Conservation (phyloP, 2,329 filamentous ascomycete species). For the Penicillium sp. region DNA sequence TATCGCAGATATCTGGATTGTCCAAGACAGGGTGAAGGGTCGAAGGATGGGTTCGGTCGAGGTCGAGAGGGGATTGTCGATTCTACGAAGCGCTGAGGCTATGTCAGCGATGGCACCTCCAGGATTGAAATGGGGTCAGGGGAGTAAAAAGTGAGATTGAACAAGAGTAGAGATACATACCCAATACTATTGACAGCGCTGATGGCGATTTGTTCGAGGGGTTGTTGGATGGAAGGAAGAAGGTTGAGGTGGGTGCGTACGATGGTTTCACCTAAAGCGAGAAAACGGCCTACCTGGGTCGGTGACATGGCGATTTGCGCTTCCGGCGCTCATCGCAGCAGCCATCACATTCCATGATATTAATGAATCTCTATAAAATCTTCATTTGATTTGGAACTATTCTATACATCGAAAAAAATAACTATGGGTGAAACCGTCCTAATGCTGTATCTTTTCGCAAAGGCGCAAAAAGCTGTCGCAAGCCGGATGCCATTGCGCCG, state of each 20-base stretch:
- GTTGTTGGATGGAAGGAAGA: constrained; percentile 22
- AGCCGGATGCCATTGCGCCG: constrained; percentile 25
- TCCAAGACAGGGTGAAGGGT: constrained; percentile 19
- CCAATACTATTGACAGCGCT: constrained; percentile 4
- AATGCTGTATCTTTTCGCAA: constrained; percentile 17
- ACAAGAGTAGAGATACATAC: constrained; percentile 18
- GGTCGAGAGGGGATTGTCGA: constrained; percentile 28
- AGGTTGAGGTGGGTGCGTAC: constrained; percentile 33
- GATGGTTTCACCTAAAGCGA: constrained; percentile 45
- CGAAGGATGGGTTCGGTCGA: constrained; percentile 23
- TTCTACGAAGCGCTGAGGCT: constrained; percentile 39
- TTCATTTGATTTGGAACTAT: background rate
- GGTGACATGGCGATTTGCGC: constrained; percentile 34
- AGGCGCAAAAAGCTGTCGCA: constrained; percentile 28
- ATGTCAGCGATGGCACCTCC: constrained; percentile 41
- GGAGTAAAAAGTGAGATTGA: constrained; percentile 14
- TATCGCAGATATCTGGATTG: constrained; percentile 32
- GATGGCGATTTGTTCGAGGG: constrained; percentile 12
- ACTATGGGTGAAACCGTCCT: background rate
- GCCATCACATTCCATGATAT: constrained; percentile 19
- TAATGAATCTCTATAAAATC: background rate
- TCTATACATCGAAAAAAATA: constrained; percentile 1
- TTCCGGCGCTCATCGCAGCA: constrained; percentile 22
- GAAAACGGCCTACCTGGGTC: constrained; percentile 34
- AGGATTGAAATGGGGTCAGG: constrained; percentile 25